These are phyloP conservation scores for Pichia sp. DNA, from an alignment of 1,139 yeast species.

Conservation along the genomic window DNA sequence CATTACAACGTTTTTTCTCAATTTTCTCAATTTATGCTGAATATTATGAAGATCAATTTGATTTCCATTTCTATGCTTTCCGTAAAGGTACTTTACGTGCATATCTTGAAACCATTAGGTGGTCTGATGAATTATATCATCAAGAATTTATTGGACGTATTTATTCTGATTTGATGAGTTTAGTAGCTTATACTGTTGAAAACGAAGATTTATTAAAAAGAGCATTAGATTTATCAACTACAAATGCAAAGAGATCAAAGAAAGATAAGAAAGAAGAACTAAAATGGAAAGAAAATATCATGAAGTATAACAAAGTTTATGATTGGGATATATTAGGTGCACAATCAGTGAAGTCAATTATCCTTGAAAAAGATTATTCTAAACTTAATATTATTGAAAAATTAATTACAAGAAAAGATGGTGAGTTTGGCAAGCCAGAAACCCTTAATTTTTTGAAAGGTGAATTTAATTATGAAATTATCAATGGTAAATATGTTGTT, in stretches of 20 bases:
- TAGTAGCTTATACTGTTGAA: conserved; percentile 34
- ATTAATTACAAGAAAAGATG: conserved; percentile 8
- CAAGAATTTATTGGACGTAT: conserved; percentile 71
- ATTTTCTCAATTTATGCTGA: conserved; percentile 63
- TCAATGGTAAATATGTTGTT: conserved; percentile 15
- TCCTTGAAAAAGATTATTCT: conserved; percentile 8
- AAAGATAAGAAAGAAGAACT: conserved; percentile 30
- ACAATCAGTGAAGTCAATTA: conserved; percentile 4
- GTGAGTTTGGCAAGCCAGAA: conserved; percentile 6
- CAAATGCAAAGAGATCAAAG: conserved; percentile 20
- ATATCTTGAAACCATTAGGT: conserved; percentile 63
- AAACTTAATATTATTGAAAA: conserved; percentile 9
- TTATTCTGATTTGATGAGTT: conserved; percentile 54
- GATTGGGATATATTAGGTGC: conserved; percentile 48
- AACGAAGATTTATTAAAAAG: conserved; percentile 20
- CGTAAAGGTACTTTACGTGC: conserved; percentile 88
- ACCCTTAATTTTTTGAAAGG: conserved; percentile 12
- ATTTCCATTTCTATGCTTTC: conserved; percentile 89
- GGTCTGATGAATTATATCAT: conserved; percentile 73
- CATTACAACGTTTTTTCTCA: conserved; percentile 72
- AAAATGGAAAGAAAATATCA: conserved; percentile 34
- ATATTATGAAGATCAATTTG: conserved; percentile 80
- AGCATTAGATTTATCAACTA: conserved; percentile 19
- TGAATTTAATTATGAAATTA: conserved; percentile 13
- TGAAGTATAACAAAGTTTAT: conserved; percentile 36